Evolutionary conservation across 164 flowering plant genomes (phyloP), one percentile per base, ranked within the genome.

Genomic region (Warburgia ugandensis): DNA sequence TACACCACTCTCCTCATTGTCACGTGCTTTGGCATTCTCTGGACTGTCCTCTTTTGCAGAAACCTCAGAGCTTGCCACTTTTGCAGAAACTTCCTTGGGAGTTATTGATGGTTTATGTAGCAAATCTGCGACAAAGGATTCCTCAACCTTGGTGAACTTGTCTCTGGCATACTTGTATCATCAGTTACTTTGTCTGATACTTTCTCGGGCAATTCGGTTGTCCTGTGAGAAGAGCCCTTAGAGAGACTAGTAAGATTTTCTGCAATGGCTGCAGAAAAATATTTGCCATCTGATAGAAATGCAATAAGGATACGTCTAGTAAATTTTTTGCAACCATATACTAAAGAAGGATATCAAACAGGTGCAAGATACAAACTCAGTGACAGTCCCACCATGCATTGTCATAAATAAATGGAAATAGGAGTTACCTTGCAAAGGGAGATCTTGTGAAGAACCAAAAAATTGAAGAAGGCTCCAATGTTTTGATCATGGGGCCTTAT

Each of bases 401-500:
- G 25, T 40, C 26, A 5, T 26, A 16, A n/a, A n/a, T 10, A 41
- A 26, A 26, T 25, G 27, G 39, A 45, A 3, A 19, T 36, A 25
- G 7, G 23, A 36, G 3, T 63, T 67, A 91, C 97, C 92, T 60
- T 91, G 87, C 46, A 74, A 50, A 46, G 80, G 29, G 86, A 81
- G 56, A 70, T 46, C 70, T 94, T 88, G 42, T 71, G 78, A 56
- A 94, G 69, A 39, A 88, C 94, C n/a, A n/a, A n/a, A 29, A 94
- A 95, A 69, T 88, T 76, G 58, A 94, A 94, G 49, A 94, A 89
- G 41, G 99, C 97, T 59, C 97, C 99, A 50, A 70, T 74, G 47
- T 94, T 89, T 67, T 94, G 97, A 71, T 94, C 99, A 73, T 89
- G 97, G 51, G 99, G 99, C 59, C 83, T 48, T 72, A 94, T 77